Evolutionary conservation across 805 yeast species (phyloP).

Genomic region (Candida ovalis): DNA sequence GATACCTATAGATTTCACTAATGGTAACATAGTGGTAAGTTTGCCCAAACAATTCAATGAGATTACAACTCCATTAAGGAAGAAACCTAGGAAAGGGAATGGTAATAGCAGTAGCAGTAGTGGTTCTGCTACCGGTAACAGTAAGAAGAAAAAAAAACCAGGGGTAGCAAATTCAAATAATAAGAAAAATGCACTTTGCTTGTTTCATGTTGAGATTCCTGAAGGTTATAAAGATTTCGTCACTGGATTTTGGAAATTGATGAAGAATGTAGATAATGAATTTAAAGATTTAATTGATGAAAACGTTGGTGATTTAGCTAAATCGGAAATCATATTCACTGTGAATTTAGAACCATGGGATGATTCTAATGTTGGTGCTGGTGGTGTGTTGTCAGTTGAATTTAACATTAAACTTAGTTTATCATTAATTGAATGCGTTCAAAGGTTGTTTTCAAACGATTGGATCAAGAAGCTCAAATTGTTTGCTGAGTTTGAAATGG

Average conservation of each 20-base stretch:
- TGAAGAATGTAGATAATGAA: slow-evolving; percentile 3
- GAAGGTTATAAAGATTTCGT: background rate
- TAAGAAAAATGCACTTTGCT: background rate
- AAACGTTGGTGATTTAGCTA: background rate
- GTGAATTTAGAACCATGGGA: background rate
- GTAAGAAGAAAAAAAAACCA: background rate
- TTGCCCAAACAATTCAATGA: background rate
- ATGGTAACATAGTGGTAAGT: background rate
- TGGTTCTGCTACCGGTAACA: background rate
- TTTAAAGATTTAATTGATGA: slow-evolving; percentile 8
- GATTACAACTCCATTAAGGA: background rate
- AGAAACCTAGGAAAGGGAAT: background rate
- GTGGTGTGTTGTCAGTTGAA: background rate
- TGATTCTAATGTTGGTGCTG: background rate
- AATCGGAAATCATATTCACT: background rate
- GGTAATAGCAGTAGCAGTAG: background rate
- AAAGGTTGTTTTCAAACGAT: slow-evolving; percentile 13
- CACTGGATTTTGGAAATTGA: background rate
- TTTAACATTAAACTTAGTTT: background rate
- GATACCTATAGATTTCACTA: background rate
- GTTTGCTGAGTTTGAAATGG: slow-evolving; percentile 8
- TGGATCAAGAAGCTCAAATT: slow-evolving; percentile 17
- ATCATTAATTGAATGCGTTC: slow-evolving; percentile 13
- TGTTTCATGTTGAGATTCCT: background rate
- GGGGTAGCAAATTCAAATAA: background rate